A percentile compares a stretch with the other conserved stretches of the same genome.
phyloP scores from a whole-genome alignment of 2,329 filamentous ascomycete genomes.

The Hypomyces perniciosus region DNA sequence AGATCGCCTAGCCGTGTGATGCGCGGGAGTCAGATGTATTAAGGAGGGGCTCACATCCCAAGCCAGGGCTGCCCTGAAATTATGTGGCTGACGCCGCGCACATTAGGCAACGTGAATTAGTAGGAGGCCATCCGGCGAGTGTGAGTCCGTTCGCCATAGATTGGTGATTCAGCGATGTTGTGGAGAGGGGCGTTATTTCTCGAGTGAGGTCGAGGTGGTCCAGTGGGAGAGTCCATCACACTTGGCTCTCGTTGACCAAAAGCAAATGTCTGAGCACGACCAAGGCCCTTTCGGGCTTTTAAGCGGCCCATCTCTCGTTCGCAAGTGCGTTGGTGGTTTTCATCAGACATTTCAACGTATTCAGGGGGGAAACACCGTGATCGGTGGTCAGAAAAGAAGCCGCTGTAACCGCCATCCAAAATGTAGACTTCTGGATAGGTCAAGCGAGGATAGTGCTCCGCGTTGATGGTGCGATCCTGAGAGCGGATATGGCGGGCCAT shows the following conservation, averaged over 20 bases:
- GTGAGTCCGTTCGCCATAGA: constrained; percentile 40
- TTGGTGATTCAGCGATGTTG: constrained; percentile 39
- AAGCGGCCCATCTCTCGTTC: constrained; percentile 92
- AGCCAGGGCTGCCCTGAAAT: background rate
- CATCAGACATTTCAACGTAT: constrained; percentile 93
- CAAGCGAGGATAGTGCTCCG: constrained; percentile 77
- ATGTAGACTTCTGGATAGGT: constrained; percentile 98
- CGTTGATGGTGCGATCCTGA: constrained; percentile 79
- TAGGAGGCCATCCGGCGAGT: constrained; percentile 60
- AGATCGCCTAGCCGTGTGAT: background rate
- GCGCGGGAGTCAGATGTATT: no score
- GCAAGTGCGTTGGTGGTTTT: constrained; percentile 86
- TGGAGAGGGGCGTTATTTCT: constrained; percentile 30
- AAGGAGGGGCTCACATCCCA: background rate
- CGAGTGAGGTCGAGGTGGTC: constrained; percentile 37
- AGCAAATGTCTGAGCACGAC: constrained; percentile 87
- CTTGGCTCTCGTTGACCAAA: constrained; percentile 69
- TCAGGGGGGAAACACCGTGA: constrained; percentile 85
- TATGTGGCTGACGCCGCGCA: background rate
- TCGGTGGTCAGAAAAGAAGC: constrained; percentile 77
- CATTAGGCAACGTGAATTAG: constrained; percentile 28
- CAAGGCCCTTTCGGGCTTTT: constrained; percentile 79
- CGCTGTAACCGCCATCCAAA: constrained; percentile 90
- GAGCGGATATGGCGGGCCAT: constrained; percentile 94
- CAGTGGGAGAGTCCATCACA: constrained; percentile 56